Percentiles rank a stretch among this genome's conserved stretches.
phyloP scores from a whole-genome alignment of 352 stramenopile genomes.

The Phytophthora boehmeriae region DNA sequence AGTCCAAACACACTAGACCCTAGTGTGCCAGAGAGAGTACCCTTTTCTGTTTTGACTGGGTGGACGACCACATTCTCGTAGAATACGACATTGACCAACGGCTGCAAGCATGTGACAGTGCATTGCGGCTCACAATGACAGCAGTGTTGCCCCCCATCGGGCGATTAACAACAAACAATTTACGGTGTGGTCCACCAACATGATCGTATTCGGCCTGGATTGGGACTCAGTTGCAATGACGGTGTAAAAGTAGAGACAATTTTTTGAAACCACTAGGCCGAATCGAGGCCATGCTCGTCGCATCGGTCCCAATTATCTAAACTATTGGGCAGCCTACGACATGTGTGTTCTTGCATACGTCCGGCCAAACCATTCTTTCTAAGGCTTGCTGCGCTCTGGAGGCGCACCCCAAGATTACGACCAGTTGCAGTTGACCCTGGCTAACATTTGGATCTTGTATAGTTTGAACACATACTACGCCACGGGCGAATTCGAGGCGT shows the following conservation, averaged over 20 bases:
- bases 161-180: constrained; percentile 17
- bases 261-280: constrained; percentile 1
- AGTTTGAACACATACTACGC: not conserved
- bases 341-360: not conserved
- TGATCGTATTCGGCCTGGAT: constrained; percentile 4
- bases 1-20: not conserved
- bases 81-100: not conserved
- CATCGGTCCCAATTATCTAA: no score
- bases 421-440: not conserved
- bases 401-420: not conserved
- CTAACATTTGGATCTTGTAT: constrained; percentile 11
- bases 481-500: not conserved
- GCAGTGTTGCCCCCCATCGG: constrained; percentile 3
- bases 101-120: not conserved
- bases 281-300: no score
- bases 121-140: not conserved
- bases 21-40: not conserved
- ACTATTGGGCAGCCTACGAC: no score
- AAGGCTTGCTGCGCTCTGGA: not conserved
- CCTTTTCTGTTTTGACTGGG: constrained; percentile 11
- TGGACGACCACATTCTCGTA: constrained; percentile 10
- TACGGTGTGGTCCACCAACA: not conserved
- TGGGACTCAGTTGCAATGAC: not conserved
- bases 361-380: constrained; percentile 8
- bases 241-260: not conserved